Conservation (phyloP, 768 basidiomycete genomes). For the Suillus decipiens region DNA sequence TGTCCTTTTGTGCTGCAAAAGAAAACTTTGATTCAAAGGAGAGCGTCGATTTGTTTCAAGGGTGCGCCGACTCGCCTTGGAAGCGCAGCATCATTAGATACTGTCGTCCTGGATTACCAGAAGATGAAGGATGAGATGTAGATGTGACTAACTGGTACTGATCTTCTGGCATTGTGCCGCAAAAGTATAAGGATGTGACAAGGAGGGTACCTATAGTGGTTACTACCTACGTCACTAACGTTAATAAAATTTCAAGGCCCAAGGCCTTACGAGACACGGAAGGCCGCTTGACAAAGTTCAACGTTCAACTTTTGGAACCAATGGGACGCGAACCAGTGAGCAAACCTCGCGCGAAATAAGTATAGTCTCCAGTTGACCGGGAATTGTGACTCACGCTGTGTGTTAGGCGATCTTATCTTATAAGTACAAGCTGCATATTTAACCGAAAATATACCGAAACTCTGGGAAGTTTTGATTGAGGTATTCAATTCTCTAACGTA, state of each 20-base stretch:
- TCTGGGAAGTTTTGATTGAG: neutral
- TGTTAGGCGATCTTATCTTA: neutral
- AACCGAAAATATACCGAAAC: neutral
- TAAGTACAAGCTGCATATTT: neutral
- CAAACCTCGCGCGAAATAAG: neutral
- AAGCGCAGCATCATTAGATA: neutral
- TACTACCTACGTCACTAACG: neutral
- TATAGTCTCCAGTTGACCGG: neutral
- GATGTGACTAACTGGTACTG: neutral
- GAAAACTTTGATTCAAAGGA: neutral
- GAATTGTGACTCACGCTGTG: neutral
- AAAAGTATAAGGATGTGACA: neutral
- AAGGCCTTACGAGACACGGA: neutral
- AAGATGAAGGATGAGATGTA: neutral
- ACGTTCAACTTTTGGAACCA: neutral
- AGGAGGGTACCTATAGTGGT: neutral
- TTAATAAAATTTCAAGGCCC: neutral
- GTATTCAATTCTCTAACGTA: neutral
- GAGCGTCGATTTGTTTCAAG: neutral
- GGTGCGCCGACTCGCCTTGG: no score
- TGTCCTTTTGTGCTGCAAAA: no score
- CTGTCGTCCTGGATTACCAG: neutral
- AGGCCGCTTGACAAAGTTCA: constrained; percentile 1
- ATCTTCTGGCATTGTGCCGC: neutral
- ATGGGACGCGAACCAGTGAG: neutral